These are phyloP conservation scores for Teratosphaeriaceae sp. DNA, from an alignment of 2,329 filamentous ascomycete species.

Conservation along the genomic window DNA sequence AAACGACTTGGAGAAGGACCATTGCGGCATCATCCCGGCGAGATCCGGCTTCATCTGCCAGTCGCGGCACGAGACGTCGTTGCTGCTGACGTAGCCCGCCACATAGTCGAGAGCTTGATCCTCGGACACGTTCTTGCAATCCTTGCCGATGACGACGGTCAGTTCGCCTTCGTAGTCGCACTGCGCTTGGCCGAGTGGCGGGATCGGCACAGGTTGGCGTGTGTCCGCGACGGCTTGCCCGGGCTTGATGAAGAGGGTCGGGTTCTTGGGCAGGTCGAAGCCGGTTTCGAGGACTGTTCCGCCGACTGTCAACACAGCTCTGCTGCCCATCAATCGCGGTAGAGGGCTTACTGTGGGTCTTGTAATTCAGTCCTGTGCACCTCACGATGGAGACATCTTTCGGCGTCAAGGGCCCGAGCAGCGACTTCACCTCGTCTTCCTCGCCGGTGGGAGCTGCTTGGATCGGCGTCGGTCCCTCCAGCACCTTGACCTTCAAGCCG, in stretches of 20 bases:
- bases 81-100: constrained; percentile 66
- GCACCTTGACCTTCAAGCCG: constrained; percentile 46
- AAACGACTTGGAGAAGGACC: constrained; percentile 53
- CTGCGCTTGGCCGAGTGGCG: constrained; percentile 56
- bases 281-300: constrained; percentile 41
- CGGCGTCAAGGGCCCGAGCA: constrained; percentile 47
- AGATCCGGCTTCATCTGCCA: constrained; percentile 39
- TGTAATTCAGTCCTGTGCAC: constrained; percentile 56
- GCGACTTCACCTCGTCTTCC: constrained; percentile 45
- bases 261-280: constrained; percentile 62
- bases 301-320: too few species aligned
- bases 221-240: constrained; percentile 59
- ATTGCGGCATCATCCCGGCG: constrained; percentile 50
- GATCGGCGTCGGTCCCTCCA: constrained; percentile 40
- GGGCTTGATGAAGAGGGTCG: constrained; percentile 70
- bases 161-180: constrained; percentile 79
- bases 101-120: constrained; percentile 61
- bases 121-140: constrained; percentile 59
- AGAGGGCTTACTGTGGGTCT: constrained; percentile 43
- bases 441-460: constrained; percentile 48
- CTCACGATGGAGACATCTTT: constrained; percentile 50
- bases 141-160: constrained; percentile 64
- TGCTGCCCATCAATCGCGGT: too few species aligned
- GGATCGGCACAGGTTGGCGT: constrained; percentile 59
- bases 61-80: constrained; percentile 74